Evolutionary conservation across 768 basidiomycete genomes (phyloP).

Genomic region (Harrya chromipes): DNA sequence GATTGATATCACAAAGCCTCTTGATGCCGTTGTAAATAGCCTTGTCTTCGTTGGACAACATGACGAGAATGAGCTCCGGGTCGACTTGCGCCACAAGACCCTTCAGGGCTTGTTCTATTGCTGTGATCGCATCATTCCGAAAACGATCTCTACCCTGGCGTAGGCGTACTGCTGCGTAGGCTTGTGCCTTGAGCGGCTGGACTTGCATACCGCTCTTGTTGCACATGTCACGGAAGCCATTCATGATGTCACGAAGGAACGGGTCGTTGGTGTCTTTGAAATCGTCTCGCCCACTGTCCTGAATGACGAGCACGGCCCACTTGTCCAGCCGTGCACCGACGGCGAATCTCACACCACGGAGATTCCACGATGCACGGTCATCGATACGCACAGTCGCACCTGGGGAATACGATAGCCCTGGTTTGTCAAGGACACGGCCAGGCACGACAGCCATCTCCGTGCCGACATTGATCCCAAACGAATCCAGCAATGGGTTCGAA

Average conservation of each 20-base stretch:
- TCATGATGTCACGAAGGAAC: constrained; percentile 39
- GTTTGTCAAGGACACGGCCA: constrained; percentile 47
- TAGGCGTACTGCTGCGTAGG: constrained; percentile 38
- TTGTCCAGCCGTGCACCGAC: constrained; percentile 51
- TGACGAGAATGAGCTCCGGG: constrained; percentile 37
- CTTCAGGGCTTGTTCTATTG: not conserved
- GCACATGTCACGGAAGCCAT: constrained; percentile 62
- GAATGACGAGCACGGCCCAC: constrained; percentile 69
- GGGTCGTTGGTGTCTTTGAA: constrained; percentile 52
- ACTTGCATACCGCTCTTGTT: constrained; percentile 60
- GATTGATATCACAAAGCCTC: constrained; percentile 44
- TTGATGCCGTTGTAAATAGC: constrained; percentile 51
- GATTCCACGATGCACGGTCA: constrained; percentile 48
- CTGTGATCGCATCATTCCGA: constrained; percentile 46
- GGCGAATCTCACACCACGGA: constrained; percentile 54
- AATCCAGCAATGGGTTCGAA: constrained; percentile 30
- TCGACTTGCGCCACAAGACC: not conserved
- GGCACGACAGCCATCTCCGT: constrained; percentile 52
- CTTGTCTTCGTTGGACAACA: constrained; percentile 46
- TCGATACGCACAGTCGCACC: constrained; percentile 30
- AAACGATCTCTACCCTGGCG: constrained; percentile 46
- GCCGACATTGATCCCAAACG: constrained; percentile 45
- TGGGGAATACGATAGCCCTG: constrained; percentile 40
- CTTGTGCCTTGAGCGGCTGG: constrained; percentile 14
- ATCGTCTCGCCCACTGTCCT: constrained; percentile 52